These are phyloP conservation scores for Arxiozyma slooffiae DNA, from an alignment of 1,139 yeast genomes.

Conservation along the genomic window DNA sequence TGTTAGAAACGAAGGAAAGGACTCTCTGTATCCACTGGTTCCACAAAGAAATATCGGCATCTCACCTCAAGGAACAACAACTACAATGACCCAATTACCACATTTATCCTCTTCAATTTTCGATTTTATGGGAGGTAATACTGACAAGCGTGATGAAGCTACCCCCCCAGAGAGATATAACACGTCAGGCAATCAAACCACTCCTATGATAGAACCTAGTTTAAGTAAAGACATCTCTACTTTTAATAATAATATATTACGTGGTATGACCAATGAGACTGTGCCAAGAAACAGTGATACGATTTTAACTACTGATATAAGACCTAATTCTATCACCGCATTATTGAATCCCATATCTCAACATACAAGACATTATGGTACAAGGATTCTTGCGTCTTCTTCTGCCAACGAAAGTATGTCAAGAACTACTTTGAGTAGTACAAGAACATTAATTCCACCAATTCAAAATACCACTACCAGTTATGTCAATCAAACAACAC, in stretches of 20 bases:
- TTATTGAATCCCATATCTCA: slow-evolving; percentile 17
- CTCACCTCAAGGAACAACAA: neutral
- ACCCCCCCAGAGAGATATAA: neutral
- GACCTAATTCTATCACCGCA: slow-evolving; percentile 19
- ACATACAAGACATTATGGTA: slow-evolving; percentile 1
- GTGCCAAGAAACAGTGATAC: neutral
- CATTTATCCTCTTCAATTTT: slow-evolving; percentile 1
- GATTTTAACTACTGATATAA: slow-evolving; percentile 4
- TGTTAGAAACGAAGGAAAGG: neutral
- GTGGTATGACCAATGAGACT: neutral
- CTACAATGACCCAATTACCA: neutral
- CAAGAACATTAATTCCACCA: neutral
- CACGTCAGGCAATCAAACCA: neutral
- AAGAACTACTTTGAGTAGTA: neutral
- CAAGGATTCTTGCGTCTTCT: neutral
- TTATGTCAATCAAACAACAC: neutral
- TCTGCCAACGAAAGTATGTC: slow-evolving; percentile 3
- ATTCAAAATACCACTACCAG: neutral
- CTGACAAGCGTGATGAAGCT: neutral
- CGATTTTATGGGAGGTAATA: slow-evolving; percentile 1
- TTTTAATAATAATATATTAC: neutral
- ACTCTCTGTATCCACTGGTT: neutral
- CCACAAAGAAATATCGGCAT: neutral
- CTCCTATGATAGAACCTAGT: neutral
- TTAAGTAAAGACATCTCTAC: neutral